Base-by-base conservation (phyloP, 768 basidiomycete genomes). In the Mycena haematopus region DNA sequence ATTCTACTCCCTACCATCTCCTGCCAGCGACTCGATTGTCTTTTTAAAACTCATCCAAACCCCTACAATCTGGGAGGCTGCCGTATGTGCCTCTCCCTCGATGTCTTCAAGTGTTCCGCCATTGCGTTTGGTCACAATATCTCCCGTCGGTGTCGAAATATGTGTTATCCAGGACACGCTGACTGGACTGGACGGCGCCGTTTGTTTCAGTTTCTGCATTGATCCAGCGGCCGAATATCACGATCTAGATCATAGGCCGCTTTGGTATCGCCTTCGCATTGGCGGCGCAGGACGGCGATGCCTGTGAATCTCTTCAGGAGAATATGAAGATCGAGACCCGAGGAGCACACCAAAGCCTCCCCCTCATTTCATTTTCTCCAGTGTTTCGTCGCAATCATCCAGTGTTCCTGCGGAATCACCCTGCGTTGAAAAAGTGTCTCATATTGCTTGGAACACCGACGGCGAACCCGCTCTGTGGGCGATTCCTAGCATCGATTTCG, bases 401-500 rank as follows among this genome's bases (percentile, higher is more conserved):
- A 0, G 15, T 10, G 21, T 6, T 9, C 21, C 4, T 19, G 24
- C 25, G 29, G 9, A 31, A 4, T 31, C 29, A 31, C 29, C 29
- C 29, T 9, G 29, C 29, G 29, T 9, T 9, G 9, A 9, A 4
- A 31, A 31, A 31, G 29, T 31, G 29, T 46, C 56, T 15, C 50
- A 17, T 1, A 53, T 63, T 21, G 2, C 14, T 3, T 63, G 62
- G 62, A 46, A 1, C 22, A 25, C 44, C 19, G 46, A 52, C 10
- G 49, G 24, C 29, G 21, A 31, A 24, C 53, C 50, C 10, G 65
- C 57, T 0, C 33, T 67, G 5, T 67, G 65, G 65, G 62, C 51
- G 3, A 17, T 56, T 19, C 62, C 65, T 14, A 25, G 9, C n/a
- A 15, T 67, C 14, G 56, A 60, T 35, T 67, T 67, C 49, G 65